Percentiles rank a stretch among this genome's conserved stretches.
Evolutionary conservation across 257 asterid genomes (phyloP).

Genomic region (Solanum chilense): DNA sequence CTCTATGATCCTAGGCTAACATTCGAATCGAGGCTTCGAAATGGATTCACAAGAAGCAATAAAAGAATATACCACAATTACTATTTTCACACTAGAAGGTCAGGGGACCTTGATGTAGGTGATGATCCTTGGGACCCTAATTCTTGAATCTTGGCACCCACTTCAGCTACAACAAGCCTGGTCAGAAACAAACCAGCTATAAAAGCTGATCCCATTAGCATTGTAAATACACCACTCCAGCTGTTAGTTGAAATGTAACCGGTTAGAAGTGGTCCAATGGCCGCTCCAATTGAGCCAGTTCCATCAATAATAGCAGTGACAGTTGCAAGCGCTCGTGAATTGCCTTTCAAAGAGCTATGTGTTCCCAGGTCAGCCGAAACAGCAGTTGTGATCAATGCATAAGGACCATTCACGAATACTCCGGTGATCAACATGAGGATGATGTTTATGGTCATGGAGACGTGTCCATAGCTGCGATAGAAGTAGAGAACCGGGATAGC

Average conservation of each 20-base stretch:
- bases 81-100: slow-evolving; percentile 35
- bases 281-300: slow-evolving; percentile 97
- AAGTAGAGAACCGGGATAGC: slow-evolving; percentile 86
- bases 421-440: slow-evolving; percentile 76
- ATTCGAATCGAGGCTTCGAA: background rate
- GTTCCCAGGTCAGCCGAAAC: slow-evolving; percentile 99
- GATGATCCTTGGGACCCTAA: slow-evolving; percentile 12
- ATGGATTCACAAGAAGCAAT: background rate
- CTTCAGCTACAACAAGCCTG: slow-evolving; percentile 79
- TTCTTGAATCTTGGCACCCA: slow-evolving; percentile 50
- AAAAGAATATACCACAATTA: background rate
- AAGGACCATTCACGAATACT: slow-evolving; percentile 84
- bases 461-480: slow-evolving; percentile 72
- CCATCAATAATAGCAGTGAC: slow-evolving; percentile 96
- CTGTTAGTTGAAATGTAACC: slow-evolving; percentile 83
- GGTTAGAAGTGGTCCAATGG: slow-evolving; percentile 80
- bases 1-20: background rate
- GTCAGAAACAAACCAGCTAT: slow-evolving; percentile 80
- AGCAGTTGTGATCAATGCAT: slow-evolving; percentile 92
- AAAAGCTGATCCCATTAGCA: slow-evolving; percentile 87
- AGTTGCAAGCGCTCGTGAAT: slow-evolving; percentile 78
- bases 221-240: slow-evolving; percentile 82
- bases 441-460: slow-evolving; percentile 60
- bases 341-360: slow-evolving; percentile 83
- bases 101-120: slow-evolving; percentile 14